A percentile compares a stretch with the other conserved stretches of the same genome.
Evolutionary conservation across 108 stramenopile genomes (phyloP).

Genomic region (Cyclotella baltica): DNA sequence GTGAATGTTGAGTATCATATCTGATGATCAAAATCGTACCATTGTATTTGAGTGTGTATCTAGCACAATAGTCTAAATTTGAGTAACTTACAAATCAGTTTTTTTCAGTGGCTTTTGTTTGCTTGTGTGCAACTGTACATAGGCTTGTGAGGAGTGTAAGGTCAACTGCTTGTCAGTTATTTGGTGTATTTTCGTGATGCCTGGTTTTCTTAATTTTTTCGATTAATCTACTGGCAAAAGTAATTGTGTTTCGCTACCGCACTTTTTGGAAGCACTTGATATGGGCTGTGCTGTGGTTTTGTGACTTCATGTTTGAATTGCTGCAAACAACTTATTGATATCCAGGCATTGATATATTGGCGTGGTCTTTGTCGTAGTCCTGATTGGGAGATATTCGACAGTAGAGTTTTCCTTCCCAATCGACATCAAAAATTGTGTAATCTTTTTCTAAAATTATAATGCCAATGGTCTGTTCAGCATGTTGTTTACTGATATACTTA

Average conservation of each 20-base stretch:
- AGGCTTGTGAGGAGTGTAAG: conserved; percentile 41
- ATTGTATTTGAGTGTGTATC: conserved; percentile 51
- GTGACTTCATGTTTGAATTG: conserved; percentile 44
- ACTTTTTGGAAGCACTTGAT: conserved; percentile 6
- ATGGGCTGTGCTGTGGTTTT: conserved; percentile 43
- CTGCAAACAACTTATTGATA: conserved; percentile 35
- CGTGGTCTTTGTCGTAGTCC: conserved; percentile 44
- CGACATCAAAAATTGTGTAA: too few species aligned
- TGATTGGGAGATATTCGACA: conserved; percentile 41
- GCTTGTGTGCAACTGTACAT: conserved; percentile 28
- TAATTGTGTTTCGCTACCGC: conserved; percentile 43
- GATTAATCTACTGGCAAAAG: conserved; percentile 19
- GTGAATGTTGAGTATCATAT: conserved; percentile 19
- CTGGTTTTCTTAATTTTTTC: conserved; percentile 2
- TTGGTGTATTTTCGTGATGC: conserved; percentile 42
- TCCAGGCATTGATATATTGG: conserved; percentile 18
- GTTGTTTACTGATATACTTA: conserved; percentile 31
- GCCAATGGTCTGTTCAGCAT: conserved; percentile 48
- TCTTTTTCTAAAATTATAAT: conserved; percentile 31
- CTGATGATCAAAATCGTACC: conserved; percentile 33
- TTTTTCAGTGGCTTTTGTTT: conserved; percentile 35
- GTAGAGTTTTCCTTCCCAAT: conserved; percentile 28
- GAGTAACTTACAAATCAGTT: conserved; percentile 3
- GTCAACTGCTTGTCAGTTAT: conserved; percentile 53
- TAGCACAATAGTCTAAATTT: conserved; percentile 54